These are phyloP conservation scores for Geranium incanum DNA, from an alignment of 441 rosid species.

Conservation along the genomic window DNA sequence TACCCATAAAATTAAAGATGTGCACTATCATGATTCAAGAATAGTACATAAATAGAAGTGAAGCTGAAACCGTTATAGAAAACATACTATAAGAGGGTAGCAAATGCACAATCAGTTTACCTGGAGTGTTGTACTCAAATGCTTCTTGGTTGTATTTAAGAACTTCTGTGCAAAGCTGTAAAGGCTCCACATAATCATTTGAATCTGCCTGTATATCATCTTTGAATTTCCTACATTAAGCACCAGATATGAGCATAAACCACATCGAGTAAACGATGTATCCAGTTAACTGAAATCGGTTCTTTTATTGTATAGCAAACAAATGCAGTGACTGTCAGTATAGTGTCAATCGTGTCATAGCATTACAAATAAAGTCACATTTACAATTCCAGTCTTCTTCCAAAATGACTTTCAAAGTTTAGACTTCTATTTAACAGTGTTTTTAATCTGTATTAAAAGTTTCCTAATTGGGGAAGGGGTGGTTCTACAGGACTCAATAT, in stretches of 20 bases:
- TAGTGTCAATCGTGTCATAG: background rate
- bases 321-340: background rate
- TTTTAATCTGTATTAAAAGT: background rate
- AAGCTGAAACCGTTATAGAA: conserved; percentile 2
- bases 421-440: background rate
- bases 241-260: conserved; percentile 1
- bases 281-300: background rate
- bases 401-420: background rate
- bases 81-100: background rate
- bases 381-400: background rate
- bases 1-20: background rate
- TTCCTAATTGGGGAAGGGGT: background rate
- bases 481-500: background rate
- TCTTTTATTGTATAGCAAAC: background rate
- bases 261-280: background rate
- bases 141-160: conserved; percentile 62
- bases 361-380: background rate
- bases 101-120: conserved; percentile 51
- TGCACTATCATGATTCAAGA: background rate
- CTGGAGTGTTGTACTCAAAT: conserved; percentile 73
- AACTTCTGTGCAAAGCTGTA: conserved; percentile 59
- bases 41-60: background rate
- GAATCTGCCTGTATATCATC: conserved; percentile 37
- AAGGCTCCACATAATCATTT: conserved; percentile 37
- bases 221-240: conserved; percentile 56